A percentile compares a stretch with the other conserved stretches of the same genome.
These are phyloP conservation scores for Eimeria acervulina DNA, from an alignment of 169 alveolate genomes.

Conservation along the genomic window DNA sequence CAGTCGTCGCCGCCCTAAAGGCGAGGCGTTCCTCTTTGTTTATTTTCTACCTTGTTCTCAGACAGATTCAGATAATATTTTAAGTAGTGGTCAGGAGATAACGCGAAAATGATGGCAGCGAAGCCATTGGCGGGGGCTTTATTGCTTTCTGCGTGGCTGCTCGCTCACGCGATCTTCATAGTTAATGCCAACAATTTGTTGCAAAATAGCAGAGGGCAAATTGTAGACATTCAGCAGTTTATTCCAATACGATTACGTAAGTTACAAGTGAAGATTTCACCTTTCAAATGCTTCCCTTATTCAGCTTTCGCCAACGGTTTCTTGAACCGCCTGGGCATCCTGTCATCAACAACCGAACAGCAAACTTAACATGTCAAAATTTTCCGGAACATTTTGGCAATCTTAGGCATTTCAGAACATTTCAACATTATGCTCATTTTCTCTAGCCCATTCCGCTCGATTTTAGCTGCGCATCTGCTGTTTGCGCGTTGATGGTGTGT, in stretches of 20 bases:
- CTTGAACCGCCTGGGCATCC: not conserved
- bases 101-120: conserved; percentile 3
- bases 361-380: no score
- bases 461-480: not conserved
- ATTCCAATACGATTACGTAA: conserved; percentile 50
- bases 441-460: no score
- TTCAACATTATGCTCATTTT: not conserved
- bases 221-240: not conserved
- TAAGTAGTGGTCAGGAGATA: not conserved
- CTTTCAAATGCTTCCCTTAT: not conserved
- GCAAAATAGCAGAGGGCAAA: not conserved
- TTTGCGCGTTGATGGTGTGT: not conserved
- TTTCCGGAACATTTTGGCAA: no score
- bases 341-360: no score
- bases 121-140: conserved; percentile 26
- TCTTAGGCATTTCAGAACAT: no score
- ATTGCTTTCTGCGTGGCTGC: conserved; percentile 40
- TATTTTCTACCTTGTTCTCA: not conserved
- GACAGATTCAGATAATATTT: not conserved
- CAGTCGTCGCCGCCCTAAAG: not conserved
- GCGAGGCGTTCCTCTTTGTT: not conserved
- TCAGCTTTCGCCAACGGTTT: not conserved
- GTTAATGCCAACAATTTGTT: not conserved
- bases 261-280: not conserved
- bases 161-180: conserved; percentile 35